Evolutionary conservation across 257 asterid species (phyloP), one percentile per base, ranked within the genome.

Genomic region (Solanum bulbocastanum): DNA sequence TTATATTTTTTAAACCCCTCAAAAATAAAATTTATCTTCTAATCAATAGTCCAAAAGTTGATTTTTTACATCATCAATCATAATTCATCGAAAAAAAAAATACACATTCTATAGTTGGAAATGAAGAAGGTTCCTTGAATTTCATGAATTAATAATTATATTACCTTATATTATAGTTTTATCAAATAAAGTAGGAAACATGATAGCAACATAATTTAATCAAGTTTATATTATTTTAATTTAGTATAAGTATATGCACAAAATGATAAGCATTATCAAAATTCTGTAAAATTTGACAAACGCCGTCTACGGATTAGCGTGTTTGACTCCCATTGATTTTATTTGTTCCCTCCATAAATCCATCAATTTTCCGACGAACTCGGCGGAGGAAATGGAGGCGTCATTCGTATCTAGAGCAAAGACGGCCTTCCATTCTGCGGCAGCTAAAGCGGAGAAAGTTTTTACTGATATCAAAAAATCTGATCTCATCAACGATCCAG

Each of bases 401-500:
- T 93, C 98, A 16, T 93, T 97, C 92, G 98, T 93, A 71, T 96
- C 99, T 78, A 93, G 94, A 94, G 99, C 99, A 5, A 90, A 95
- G 92, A 93, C 98, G 13, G 98, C 99, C 95, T 92, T 97, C 89
- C 98, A 95, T 92, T 97, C 99, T 4, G 99, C 99, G 46, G 99
- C 99, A 8, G 96, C 99, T 82, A 97, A 97, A 93, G 99, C 99
- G 93, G 99, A 97, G 93, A 96, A 94, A 92, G 99, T 95, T 87
- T 93, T 97, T 86, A 95, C 98, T 82, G 99, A 96, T 89, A 95
- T 94, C 37, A 97, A 95, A 88, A 95, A 95, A 89, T 92, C 98
- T 86, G 98, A 96, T 93, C 89, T 93, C 62, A 76, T 75, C 93
- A 62, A 91, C 91, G 87, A 93, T 91, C 93, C 83, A 86, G 95